phyloP scores from a whole-genome alignment of 2,329 filamentous ascomycete genomes.

The Neurospora sp. region DNA sequence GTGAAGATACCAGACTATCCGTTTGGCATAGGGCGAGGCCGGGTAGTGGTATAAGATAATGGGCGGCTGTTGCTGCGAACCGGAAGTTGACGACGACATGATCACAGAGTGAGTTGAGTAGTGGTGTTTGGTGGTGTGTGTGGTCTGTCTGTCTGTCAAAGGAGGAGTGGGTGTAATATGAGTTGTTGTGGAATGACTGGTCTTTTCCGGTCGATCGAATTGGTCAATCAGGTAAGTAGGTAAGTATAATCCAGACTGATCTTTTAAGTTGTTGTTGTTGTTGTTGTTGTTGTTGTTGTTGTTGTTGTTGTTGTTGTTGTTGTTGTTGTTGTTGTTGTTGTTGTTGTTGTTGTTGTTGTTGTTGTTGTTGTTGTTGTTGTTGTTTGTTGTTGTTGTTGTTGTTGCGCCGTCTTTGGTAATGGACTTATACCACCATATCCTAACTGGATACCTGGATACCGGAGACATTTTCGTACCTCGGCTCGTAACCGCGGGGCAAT shows the following conservation, averaged over 20 bases:
- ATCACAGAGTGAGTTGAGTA: neutral
- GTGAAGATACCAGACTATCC: slow-evolving; percentile 58
- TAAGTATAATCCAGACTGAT: neutral
- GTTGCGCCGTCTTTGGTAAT: neutral
- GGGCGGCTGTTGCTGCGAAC: slow-evolving; percentile 8
- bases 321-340: neutral
- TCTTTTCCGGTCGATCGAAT: neutral
- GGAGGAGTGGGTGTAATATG: neutral
- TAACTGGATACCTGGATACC: neutral
- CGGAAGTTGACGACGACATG: neutral
- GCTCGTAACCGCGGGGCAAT: neutral
- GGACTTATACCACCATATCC: neutral
- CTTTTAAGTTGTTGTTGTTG: neutral
- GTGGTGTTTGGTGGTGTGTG: neutral
- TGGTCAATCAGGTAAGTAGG: neutral
- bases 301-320: neutral
- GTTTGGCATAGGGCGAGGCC: slow-evolving; percentile 53
- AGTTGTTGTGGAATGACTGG: neutral
- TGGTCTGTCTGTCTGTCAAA: neutral
- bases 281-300: neutral
- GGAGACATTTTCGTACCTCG: neutral
- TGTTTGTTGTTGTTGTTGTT: neutral
- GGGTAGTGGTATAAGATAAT: slow-evolving; percentile 59
- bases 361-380: neutral
- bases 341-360: neutral